These are phyloP conservation scores for Verticillium albo-atrum DNA, from an alignment of 2,329 filamentous ascomycete species.

Conservation along the genomic window DNA sequence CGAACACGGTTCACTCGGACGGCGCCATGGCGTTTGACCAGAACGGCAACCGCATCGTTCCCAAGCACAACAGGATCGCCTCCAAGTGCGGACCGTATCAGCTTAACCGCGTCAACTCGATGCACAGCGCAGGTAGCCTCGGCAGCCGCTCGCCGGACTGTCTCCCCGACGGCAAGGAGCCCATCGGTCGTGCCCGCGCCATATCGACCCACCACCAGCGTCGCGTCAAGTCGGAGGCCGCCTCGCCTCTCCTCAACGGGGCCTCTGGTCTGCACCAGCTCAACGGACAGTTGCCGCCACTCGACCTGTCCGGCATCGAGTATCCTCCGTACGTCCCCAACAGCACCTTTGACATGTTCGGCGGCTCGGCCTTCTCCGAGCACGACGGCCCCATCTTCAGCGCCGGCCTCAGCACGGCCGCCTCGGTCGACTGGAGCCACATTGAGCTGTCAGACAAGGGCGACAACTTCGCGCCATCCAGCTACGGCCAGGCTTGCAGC, in stretches of 20 bases:
- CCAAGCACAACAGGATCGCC: conserved; percentile 56
- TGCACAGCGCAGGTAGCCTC: conserved; percentile 47
- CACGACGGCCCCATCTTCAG: conserved; percentile 57
- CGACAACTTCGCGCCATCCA: conserved; percentile 47
- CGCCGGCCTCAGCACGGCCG: conserved; percentile 50
- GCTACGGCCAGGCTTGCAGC: conserved; percentile 48
- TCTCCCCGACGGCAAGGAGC: conserved; percentile 30
- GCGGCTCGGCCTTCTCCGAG: conserved; percentile 40
- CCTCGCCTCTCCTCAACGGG: conserved; percentile 51
- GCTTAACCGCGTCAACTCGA: conserved; percentile 53
- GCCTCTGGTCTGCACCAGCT: conserved; percentile 45
- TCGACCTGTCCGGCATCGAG: conserved; percentile 55
- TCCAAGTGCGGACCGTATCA: conserved; percentile 61
- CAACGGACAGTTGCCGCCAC: conserved; percentile 48
- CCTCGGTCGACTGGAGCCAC: conserved; percentile 41
- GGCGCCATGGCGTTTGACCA: conserved; percentile 55
- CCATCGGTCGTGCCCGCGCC: conserved; percentile 27
- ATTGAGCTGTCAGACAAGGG: conserved; percentile 43
- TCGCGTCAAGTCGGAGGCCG: conserved; percentile 56
- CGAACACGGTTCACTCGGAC: conserved; percentile 60
- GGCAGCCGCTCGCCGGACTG: conserved; percentile 41
- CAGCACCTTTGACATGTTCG: conserved; percentile 48
- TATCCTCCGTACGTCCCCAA: conserved; percentile 44
- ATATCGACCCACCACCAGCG: conserved; percentile 41
- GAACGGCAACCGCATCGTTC: conserved; percentile 58